Conservation (phyloP, 345 rosid genomes). For the Brassica carinata region DNA sequence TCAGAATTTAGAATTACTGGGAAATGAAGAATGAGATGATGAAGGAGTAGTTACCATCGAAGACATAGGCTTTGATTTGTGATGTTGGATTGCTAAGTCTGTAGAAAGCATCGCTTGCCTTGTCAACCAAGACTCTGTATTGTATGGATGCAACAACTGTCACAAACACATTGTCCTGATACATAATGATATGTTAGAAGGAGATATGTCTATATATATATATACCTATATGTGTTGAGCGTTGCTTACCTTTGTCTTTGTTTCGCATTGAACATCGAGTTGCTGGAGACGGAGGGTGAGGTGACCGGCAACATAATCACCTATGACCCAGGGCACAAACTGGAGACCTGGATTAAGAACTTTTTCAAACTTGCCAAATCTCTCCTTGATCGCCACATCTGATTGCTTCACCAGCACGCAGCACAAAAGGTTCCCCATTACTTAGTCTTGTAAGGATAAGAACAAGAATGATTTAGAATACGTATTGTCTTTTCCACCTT, state of each 20-base stretch:
- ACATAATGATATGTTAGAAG: not conserved
- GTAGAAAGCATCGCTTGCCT: constrained; percentile 64
- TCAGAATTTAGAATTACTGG: not conserved
- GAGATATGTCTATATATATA: not conserved
- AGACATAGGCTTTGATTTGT: constrained; percentile 63
- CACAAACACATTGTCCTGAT: constrained; percentile 64
- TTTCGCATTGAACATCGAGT: constrained; percentile 68
- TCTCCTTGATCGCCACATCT: constrained; percentile 60
- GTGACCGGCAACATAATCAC: constrained; percentile 54
- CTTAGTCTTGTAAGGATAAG: not conserved
- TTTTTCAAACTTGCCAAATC: constrained; percentile 59
- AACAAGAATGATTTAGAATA: constrained; percentile 6
- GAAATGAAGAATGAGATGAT: not conserved
- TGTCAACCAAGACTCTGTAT: constrained; percentile 52
- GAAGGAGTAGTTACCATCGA: constrained; percentile 46
- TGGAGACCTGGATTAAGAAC: constrained; percentile 68
- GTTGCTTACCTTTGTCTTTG: constrained; percentile 62
- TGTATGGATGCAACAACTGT: constrained; percentile 62
- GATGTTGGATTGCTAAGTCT: constrained; percentile 54
- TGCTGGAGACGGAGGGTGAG: constrained; percentile 66
- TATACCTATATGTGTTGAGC: not conserved
- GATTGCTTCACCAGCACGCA: constrained; percentile 65
- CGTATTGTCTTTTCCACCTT: not conserved
- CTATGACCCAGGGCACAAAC: constrained; percentile 60
- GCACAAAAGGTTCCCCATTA: constrained; percentile 61